Base-by-base conservation (phyloP, 2,329 filamentous ascomycete genomes). In the Paraconiothyrium brasiliense region DNA sequence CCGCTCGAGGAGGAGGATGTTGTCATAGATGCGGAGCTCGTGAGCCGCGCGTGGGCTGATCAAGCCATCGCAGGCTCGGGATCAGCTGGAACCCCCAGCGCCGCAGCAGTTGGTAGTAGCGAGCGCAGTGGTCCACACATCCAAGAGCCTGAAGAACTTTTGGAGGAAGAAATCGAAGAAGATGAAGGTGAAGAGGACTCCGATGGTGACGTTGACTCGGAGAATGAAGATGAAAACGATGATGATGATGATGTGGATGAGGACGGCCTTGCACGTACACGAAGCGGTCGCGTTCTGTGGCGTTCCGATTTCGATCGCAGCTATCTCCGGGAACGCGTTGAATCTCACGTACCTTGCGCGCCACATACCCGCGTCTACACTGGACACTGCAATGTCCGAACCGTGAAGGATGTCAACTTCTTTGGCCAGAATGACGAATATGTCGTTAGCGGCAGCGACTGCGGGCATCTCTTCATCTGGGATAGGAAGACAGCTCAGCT, bases 331-430 rank as follows among this genome's bases (percentile, higher is more conserved):
- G 80, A 84, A 54, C 79, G 81, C 20, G 85, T 89, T 16, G 86
- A 89, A 62, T 70, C 76, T 0, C 75, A 86, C 55, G 82, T 86
- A 6, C 84, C 86, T 14, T 88, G 86, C 68, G 82, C 80, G 20
- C 78, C 85, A 1, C 85, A 89, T 65, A 87, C 84, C 2, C 84
- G 84, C 43, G 75, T 82, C 22, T 91, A 89, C 71, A 80, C 81
- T 3, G 89, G 89, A 2, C 89, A 90, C 72, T 90, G 88, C 78
- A 90, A 90, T 66, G 83, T 89, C 56, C 84, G 87, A 65, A 90
- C 87, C 0, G 87, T 90, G 67, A 91, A 91, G 68, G 89, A 91
- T 69, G 87, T 90, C 62, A 90, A 90, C 63, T 91, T 86, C 76
- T 90, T 88, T 64, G 89, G 89, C 0, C 76, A 89, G 41, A 79